Evolutionary conservation across 2,329 filamentous ascomycete species (phyloP), one percentile per base, ranked within the genome.

Genomic region (Diplocarpon mali): DNA sequence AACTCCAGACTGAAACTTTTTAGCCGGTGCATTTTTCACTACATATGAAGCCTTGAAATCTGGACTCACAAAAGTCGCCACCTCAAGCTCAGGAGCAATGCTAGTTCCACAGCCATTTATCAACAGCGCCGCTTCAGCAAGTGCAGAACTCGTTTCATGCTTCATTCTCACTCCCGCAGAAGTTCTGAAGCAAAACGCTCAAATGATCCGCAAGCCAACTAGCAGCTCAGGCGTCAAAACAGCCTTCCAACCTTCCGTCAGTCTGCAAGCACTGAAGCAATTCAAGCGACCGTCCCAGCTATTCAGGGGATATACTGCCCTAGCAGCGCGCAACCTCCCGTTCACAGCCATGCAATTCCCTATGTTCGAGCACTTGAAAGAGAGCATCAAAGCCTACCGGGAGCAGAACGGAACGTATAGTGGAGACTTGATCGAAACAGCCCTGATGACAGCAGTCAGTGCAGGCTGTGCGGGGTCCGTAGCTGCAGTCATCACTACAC

Each of bases 171-270:
- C 88, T 0, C 89, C 88, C 0, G 86, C 87, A 12, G 88, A 95
- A 62, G 85, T 94, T 7, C 76, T 95, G 51, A 95, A 95, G 67
- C 88, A 94, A 61, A 95, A 95, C 63, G 87, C 89, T 0, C 88
- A 95, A 63, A 88, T 95, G 74, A 69, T 92, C 1, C 69, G 69
- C 16, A 57, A 50, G 9, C 59, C 56, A 12, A 45, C 48, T 30
- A 24, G 37, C 58, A 31, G 30, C 31, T 45, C 57, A 57, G 44
- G 61, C 57, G 37, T 45, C 2, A 52, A 51, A n/a, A 70, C 69
- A 0, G 75, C 71, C 0, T 55, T 74, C n/a, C 63, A 65, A 69
- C 70, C 1, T 62, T 77, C 51, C 62, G 46, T 70, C 68, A 63
- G 62, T 63, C 36, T 79, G 5, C 64, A 76, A 60, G 78, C 78